Evolutionary conservation across 2,329 filamentous ascomycete species (phyloP), one percentile per base, ranked within the genome.

Genomic region (Trichoderma lentiforme): DNA sequence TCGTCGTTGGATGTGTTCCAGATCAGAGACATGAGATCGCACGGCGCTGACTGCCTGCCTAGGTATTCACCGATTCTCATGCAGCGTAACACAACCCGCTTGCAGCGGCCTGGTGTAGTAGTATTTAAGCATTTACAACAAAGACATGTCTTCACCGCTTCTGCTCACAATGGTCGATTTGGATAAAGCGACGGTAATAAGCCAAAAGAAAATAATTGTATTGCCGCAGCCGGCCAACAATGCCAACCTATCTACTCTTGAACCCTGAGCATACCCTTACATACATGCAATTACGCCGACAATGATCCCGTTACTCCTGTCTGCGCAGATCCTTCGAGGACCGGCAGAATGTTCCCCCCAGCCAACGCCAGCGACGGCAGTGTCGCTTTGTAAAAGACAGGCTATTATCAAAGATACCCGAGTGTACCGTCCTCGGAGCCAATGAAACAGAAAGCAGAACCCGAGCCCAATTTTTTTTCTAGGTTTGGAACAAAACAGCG

Each of bases 361-460:
- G 71, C 56, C 73, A 79, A 80, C 79, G 77, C 79, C 78, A 60
- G 76, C 76, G 76, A 79, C 75, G 73, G 53, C 72, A 67, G 69
- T 51, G 74, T 80, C 78, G 77, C 76, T 71, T 65, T 73, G 34
- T 69, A 43, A 61, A 63, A 61, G 14, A 62, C 51, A 66, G 36
- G 63, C 68, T 26, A 66, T 69, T 63, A 73, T 56, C 60, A 72
- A 34, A 64, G 36, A 43, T 21, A 26, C 28, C 30, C 64, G 47
- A 73, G 26, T 28, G 15, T 43, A 21, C 68, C 68, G 28, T 64
- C 68, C 26, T 43, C 47, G 68, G 60, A 24, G 30, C 60, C 47
- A 11, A 43, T 62, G 57, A 53, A 70, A 47, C 39, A 62, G 36
- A 57, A 70, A 32, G 26, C 14, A 64, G 21, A 70, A 57, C 43